Base-by-base conservation (phyloP, 805 yeast species). In the Blastobotrys parvus region DNA sequence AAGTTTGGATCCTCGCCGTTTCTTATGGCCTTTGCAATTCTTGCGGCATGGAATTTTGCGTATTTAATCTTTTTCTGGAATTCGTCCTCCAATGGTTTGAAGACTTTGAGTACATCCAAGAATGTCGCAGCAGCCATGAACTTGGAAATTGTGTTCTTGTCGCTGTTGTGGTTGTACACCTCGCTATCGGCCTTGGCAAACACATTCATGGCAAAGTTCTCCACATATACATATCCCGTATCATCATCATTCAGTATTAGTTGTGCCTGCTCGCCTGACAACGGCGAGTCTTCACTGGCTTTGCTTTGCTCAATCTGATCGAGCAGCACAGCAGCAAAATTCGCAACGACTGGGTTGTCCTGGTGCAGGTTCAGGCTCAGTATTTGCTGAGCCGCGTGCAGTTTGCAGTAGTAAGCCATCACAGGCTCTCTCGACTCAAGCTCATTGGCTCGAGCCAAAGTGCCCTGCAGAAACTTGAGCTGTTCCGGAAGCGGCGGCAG, bases 301-400 rank as follows among this genome's bases (percentile, higher is more conserved):
- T 79, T 80, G 45, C 71, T 63, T 1, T 52, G 45, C 57, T 92
- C 98, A 30, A 92, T 76, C 2, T 73, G 74, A 55, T 82, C 94
- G 43, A 90, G 63, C 36, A 92, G 63, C 2, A 59, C 55, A 38
- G 80, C 64, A 0, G 90, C 85, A 51, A 75, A 76, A 1, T 52
- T 54, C 11, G 85, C 86, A 22, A 74, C 74, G 11, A 72, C 81
- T 5, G 68, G 63, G 46, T 75, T 74, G 1, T 65, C 52, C 18
- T 73, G 64, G 55, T 88, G 95, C 17, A 80, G 64, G 43, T 77
- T 73, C 35, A 72, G 61, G 30, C 69, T 69, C 17, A 90, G 64
- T 3, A 90, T 78, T 53, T 75, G 68, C 59, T 89, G 90, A 2
- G 84, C 80, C 0, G 88, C 84, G 56, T 82, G 80, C 39, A 82